Evolutionary conservation across 306 rosid species (phyloP).

Genomic region (Abrus pulchellus): DNA sequence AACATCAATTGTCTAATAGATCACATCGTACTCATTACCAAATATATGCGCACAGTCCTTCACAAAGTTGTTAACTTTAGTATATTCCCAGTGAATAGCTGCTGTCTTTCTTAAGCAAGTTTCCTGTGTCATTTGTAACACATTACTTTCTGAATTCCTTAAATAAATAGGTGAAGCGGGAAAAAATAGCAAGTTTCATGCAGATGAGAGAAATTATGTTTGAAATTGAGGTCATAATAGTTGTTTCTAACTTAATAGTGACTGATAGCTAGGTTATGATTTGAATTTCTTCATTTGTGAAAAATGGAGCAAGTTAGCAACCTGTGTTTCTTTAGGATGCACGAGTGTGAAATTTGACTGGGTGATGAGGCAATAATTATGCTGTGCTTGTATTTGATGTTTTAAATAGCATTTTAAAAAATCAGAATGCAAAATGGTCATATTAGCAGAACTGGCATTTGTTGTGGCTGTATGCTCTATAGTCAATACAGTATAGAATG

Average conservation of each 20-base stretch:
- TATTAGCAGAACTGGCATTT: neutral
- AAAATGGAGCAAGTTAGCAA: slow-evolving; percentile 11
- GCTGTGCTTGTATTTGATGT: neutral
- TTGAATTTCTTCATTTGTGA: slow-evolving; percentile 26
- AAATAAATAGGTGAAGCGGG: neutral
- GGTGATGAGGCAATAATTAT: neutral
- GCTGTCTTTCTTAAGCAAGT: neutral
- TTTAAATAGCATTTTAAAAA: neutral
- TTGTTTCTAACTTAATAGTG: slow-evolving; percentile 20
- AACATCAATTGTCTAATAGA: neutral
- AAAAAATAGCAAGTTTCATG: slow-evolving; percentile 16
- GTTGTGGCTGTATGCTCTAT: slow-evolving; percentile 5
- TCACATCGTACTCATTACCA: slow-evolving; percentile 14
- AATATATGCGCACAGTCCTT: neutral
- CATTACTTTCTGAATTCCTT: slow-evolving; percentile 16
- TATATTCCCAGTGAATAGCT: slow-evolving; percentile 2
- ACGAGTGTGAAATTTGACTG: slow-evolving; percentile 12
- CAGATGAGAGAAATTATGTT: neutral
- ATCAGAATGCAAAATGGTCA: neutral
- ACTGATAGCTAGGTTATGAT: slow-evolving; percentile 9
- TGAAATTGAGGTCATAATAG: neutral
- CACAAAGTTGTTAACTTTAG: slow-evolving; percentile 10
- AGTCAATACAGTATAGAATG: neutral
- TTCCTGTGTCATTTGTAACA: slow-evolving; percentile 17
- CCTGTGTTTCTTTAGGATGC: slow-evolving; percentile 18